A percentile compares a stretch with the other conserved stretches of the same genome.
phyloP scores from a whole-genome alignment of 352 stramenopile genomes.

The Phytophthora syringae region DNA sequence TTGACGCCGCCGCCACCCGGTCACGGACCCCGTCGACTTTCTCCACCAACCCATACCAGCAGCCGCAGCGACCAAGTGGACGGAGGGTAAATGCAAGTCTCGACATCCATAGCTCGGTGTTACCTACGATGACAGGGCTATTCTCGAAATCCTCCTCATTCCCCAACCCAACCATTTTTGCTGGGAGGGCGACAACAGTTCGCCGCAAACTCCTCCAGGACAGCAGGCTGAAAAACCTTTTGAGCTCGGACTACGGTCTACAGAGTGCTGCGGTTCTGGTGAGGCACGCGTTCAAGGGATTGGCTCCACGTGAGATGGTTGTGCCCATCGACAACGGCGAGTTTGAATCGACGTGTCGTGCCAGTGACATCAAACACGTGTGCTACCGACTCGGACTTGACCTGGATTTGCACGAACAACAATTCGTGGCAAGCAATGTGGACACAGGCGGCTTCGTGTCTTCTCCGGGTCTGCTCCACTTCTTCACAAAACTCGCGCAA shows the following conservation, averaged over 20 bases:
- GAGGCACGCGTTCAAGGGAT: conserved; percentile 76
- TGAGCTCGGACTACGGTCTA: conserved; percentile 55
- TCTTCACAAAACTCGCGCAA: conserved; percentile 56
- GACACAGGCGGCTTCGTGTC: conserved; percentile 67
- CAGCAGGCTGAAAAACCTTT: conserved; percentile 58
- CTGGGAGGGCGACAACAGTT: conserved; percentile 26
- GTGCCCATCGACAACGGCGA: conserved; percentile 72
- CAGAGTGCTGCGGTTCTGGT: conserved; percentile 75
- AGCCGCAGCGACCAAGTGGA: conserved; percentile 47
- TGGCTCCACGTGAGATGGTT: conserved; percentile 68
- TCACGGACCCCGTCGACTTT: conserved; percentile 27
- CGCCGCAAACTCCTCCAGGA: conserved; percentile 67
- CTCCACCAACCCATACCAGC: conserved; percentile 37
- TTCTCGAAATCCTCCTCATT: conserved; percentile 17
- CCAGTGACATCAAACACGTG: conserved; percentile 73
- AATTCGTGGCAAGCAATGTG: conserved; percentile 56
- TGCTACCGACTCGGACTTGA: conserved; percentile 76
- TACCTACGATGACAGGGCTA: conserved; percentile 27
- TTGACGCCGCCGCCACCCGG: conserved; percentile 7
- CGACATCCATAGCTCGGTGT: conserved; percentile 34
- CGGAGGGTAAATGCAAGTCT: conserved; percentile 45
- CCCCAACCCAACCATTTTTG: conserved; percentile 9
- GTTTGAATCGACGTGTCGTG: conserved; percentile 70
- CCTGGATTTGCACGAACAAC: conserved; percentile 66
- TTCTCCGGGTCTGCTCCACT: conserved; percentile 63